These are phyloP conservation scores for Pseudoneurospora amorphoporcata DNA, from an alignment of 495 filamentous ascomycete species.

Conservation along the genomic window DNA sequence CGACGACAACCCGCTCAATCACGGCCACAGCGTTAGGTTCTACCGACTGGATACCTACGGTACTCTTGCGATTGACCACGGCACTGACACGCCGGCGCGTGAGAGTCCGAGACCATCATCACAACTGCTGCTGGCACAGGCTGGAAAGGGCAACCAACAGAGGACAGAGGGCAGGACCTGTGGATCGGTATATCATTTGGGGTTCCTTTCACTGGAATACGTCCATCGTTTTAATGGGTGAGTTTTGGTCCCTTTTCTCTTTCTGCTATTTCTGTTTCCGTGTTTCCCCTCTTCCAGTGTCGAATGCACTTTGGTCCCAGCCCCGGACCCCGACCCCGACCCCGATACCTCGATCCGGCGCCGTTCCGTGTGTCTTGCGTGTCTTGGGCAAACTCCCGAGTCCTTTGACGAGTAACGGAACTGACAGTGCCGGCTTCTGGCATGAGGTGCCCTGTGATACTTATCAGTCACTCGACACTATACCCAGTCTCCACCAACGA, in stretches of 20 bases:
- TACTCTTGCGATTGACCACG: not conserved
- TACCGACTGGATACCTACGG: not conserved
- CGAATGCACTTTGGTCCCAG: constrained; percentile 1
- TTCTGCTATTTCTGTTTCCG: not conserved
- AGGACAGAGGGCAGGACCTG: not conserved
- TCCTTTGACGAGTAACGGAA: too few species aligned
- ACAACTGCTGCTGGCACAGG: not conserved
- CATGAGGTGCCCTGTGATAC: not conserved
- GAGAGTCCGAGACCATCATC: not conserved
- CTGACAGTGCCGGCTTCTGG: not conserved
- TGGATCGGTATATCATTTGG: not conserved
- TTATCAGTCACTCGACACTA: not conserved
- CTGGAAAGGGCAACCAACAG: not conserved
- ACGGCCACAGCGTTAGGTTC: not conserved
- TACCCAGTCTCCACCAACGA: not conserved
- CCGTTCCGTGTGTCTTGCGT: not conserved
- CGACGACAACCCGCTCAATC: not conserved
- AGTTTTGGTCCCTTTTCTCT: not conserved
- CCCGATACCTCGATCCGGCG: not conserved
- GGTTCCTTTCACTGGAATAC: not conserved
- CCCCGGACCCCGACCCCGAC: not conserved
- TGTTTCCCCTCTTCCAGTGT: not conserved
- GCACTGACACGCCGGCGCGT: not conserved
- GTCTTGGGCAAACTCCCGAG: not conserved
- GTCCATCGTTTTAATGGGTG: not conserved